A percentile compares a stretch with the other conserved stretches of the same genome.
Conservation (phyloP, 2,329 filamentous ascomycete genomes). For the Onygenales sp. region DNA sequence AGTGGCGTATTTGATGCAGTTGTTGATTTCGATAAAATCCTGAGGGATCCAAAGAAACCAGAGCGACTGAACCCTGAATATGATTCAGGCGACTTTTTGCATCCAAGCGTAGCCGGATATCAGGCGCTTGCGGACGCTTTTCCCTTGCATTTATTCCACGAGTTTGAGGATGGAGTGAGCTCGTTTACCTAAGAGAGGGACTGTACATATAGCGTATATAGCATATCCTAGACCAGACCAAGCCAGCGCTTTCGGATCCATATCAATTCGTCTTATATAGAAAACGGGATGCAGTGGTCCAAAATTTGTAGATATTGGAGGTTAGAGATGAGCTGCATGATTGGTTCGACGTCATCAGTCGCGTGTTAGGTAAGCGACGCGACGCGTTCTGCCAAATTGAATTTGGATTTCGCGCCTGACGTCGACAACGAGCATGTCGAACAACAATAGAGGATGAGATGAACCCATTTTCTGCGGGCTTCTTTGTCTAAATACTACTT, state of each 20-base stretch:
- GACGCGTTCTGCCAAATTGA: background rate
- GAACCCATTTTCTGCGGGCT: background rate
- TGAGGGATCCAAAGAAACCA: constrained; percentile 42
- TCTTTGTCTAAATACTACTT: background rate
- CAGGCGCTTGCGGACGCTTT: constrained; percentile 50
- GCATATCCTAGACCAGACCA: background rate
- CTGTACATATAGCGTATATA: background rate
- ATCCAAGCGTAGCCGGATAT: constrained; percentile 53
- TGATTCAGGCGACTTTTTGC: constrained; percentile 56
- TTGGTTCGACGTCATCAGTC: background rate
- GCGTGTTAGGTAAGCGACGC: background rate
- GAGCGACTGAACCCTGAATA: constrained; percentile 43
- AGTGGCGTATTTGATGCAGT: constrained; percentile 50
- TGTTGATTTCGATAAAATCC: constrained; percentile 52
- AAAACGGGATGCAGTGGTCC: too few relatives aligned
- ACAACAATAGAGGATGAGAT: too few relatives aligned
- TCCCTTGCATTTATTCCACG: constrained; percentile 44
- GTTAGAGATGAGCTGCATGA: background rate
- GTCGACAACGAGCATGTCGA: background rate
- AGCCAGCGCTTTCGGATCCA: too few relatives aligned
- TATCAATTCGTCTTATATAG: too few relatives aligned
- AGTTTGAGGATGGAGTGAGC: background rate
- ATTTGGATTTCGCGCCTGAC: background rate
- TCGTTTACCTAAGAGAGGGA: background rate
- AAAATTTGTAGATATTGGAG: too few relatives aligned